Percentiles rank a stretch among this genome's conserved stretches.
These are phyloP conservation scores for Ganoderma sp. DNA, from an alignment of 1,284 basidiomycete species.

Conservation along the genomic window DNA sequence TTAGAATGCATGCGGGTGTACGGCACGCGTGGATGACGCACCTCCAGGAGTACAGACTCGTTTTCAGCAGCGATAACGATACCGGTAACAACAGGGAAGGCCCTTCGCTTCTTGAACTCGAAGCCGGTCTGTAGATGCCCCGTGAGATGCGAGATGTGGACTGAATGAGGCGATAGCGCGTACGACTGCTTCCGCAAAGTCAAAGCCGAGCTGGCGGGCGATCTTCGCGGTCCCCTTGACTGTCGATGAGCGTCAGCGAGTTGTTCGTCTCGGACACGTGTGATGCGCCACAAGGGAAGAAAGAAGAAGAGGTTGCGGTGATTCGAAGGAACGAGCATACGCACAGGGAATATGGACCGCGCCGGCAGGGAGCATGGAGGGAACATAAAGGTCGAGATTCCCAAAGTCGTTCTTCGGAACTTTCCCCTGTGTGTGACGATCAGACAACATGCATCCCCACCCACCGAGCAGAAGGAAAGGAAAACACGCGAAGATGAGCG, in stretches of 20 bases:
- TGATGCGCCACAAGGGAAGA: neutral
- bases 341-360: conserved; percentile 88
- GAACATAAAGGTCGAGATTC: conserved; percentile 95
- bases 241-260: conserved; percentile 40
- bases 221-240: conserved; percentile 91
- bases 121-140: conserved; percentile 74
- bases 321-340: conserved; percentile 40
- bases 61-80: conserved; percentile 88
- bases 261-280: neutral
- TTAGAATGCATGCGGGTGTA: neutral
- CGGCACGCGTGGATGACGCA: conserved; percentile 38
- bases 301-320: conserved; percentile 1
- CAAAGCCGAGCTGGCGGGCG: conserved; percentile 85
- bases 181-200: conserved; percentile 93
- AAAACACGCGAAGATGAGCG: conserved; percentile 7
- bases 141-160: conserved; percentile 20
- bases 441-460: neutral
- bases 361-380: conserved; percentile 92
- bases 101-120: conserved; percentile 92
- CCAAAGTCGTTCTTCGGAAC: conserved; percentile 97
- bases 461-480: neutral
- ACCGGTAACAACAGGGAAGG: conserved; percentile 85
- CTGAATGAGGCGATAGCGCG: conserved; percentile 38
- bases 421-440: conserved; percentile 66
- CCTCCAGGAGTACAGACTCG: conserved; percentile 79